Conservation (phyloP, 805 yeast genomes). For the Pichia scutulata region DNA sequence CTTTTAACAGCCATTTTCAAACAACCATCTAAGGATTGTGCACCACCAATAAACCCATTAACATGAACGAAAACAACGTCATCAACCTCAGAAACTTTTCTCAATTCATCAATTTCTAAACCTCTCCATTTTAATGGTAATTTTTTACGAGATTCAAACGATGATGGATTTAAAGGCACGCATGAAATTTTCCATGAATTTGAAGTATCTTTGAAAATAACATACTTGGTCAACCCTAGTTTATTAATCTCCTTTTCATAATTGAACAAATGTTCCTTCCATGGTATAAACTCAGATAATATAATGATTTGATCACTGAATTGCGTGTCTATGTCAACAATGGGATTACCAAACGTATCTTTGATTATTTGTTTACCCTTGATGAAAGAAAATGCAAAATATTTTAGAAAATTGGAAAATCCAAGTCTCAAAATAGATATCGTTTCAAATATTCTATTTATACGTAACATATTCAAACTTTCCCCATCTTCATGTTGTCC, state of each 20-base stretch:
- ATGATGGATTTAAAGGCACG: conserved; percentile 62
- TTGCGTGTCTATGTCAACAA: not conserved
- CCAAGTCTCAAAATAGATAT: conserved; percentile 54
- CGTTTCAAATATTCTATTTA: not conserved
- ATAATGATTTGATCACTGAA: conserved; percentile 45
- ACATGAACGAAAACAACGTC: conserved; percentile 91
- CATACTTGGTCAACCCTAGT: conserved; percentile 55
- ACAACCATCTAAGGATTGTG: conserved; percentile 58
- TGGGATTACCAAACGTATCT: conserved; percentile 41
- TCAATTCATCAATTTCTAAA: conserved; percentile 72
- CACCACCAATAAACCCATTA: conserved; percentile 95
- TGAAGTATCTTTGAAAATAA: conserved; percentile 66
- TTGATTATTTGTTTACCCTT: conserved; percentile 76
- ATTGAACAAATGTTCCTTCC: conserved; percentile 52
- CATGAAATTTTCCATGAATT: conserved; percentile 80
- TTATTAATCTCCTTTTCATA: not conserved
- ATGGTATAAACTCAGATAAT: conserved; percentile 69
- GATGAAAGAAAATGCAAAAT: conserved; percentile 77
- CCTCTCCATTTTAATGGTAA: conserved; percentile 91
- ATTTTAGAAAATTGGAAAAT: conserved; percentile 56
- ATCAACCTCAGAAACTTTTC: conserved; percentile 60
- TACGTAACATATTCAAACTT: not conserved
- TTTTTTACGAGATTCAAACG: conserved; percentile 77
- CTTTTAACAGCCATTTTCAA: conserved; percentile 6
- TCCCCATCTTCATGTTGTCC: conserved; percentile 65